A percentile compares a stretch with the other conserved stretches of the same genome.
Evolutionary conservation across 2,329 filamentous ascomycete genomes (phyloP).

Genomic region (Penicillium sp.): DNA sequence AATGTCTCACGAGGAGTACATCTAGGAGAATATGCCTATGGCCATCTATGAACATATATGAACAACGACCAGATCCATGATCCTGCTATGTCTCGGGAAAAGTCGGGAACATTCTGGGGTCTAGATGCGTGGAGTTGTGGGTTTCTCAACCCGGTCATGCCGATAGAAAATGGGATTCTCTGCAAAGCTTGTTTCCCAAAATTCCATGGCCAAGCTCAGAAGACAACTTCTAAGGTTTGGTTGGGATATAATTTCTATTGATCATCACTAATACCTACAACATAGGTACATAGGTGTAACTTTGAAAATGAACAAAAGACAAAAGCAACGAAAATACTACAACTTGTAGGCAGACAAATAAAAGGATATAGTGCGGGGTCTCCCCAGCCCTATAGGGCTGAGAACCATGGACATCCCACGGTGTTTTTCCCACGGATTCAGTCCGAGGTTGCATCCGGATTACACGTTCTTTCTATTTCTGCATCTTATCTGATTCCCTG

Average conservation of each 20-base stretch:
- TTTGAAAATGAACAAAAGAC: neutral
- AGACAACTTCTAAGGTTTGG: no score
- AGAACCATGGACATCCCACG: neutral
- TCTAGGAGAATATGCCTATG: neutral
- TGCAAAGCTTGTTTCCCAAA: no score
- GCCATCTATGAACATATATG: no score
- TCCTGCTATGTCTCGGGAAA: no score
- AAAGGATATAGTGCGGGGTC: neutral
- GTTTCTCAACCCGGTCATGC: neutral
- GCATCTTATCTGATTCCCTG: slow-evolving; percentile 24
- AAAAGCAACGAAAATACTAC: neutral
- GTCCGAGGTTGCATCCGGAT: slow-evolving; percentile 3
- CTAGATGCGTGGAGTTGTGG: neutral
- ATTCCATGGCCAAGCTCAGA: no score
- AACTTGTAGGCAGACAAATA: neutral
- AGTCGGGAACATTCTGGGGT: no score
- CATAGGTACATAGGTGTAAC: neutral
- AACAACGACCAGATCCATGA: neutral
- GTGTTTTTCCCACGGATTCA: neutral
- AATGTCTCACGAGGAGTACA: neutral
- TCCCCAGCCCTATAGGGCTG: slow-evolving; percentile 12
- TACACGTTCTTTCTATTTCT: neutral
- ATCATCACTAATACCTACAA: neutral
- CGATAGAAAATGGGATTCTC: no score
- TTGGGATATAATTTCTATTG: no score